Conservation (phyloP, 345 rosid species). For the Eutrema heterophyllum region DNA sequence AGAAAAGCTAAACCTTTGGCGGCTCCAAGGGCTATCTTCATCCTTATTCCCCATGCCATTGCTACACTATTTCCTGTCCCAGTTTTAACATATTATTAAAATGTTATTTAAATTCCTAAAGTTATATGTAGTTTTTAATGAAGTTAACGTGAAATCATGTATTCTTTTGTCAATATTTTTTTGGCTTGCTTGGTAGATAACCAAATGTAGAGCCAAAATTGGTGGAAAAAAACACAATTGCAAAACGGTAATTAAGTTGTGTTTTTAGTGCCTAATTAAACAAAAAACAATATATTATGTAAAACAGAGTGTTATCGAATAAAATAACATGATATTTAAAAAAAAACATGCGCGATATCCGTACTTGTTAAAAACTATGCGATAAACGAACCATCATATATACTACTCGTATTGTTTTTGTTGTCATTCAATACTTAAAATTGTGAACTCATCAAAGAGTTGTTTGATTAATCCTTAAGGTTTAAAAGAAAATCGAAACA, state of each 20-base stretch:
- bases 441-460: background rate
- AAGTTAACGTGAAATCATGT: background rate
- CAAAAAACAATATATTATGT: too few species aligned
- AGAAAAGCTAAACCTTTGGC: constrained; percentile 82
- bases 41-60: constrained; percentile 67
- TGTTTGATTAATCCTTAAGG: background rate
- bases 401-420: background rate
- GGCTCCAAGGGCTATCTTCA: constrained; percentile 77
- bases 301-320: too few species aligned
- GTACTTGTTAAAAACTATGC: too few species aligned
- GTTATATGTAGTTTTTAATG: background rate
- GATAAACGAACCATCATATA: too few species aligned
- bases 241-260: too few species aligned
- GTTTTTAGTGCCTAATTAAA: too few species aligned
- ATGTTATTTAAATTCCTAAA: background rate
- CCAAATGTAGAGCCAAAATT: background rate
- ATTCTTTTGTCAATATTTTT: background rate
- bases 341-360: too few species aligned
- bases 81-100: background rate
- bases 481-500: too few species aligned
- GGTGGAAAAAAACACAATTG: background rate
- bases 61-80: constrained; percentile 45
- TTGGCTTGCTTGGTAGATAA: background rate
- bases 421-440: background rate
- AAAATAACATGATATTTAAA: too few species aligned